These are phyloP conservation scores for Gonapodya sp. DNA, from an alignment of 192 early-diverging fungal species.

Conservation along the genomic window DNA sequence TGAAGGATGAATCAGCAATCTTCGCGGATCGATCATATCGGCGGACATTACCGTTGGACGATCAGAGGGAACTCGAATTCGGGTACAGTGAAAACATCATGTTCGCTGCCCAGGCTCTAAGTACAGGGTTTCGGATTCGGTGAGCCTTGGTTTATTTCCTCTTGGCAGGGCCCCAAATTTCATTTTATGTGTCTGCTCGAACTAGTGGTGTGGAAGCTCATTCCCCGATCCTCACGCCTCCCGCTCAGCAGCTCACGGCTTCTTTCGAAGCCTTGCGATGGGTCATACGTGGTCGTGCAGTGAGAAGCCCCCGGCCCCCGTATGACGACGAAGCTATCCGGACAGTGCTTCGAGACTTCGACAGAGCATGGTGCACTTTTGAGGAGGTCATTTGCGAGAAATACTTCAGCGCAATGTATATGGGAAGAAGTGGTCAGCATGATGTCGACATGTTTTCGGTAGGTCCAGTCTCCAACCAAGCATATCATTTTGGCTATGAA, in stretches of 20 bases:
- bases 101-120: conserved; percentile 59
- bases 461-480: conserved; percentile 8
- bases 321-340: conserved; percentile 29
- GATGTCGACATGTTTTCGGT: conserved; percentile 45
- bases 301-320: conserved; percentile 13
- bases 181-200: too few species aligned
- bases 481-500: not conserved
- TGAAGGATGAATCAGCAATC: not conserved
- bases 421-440: conserved; percentile 25
- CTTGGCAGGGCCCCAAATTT: conserved; percentile 32
- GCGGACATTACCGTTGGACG: conserved; percentile 49
- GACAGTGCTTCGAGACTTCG: conserved; percentile 50
- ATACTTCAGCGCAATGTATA: conserved; percentile 50
- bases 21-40: conserved; percentile 39
- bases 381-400: conserved; percentile 60
- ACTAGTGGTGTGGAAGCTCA: not conserved
- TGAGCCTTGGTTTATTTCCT: conserved; percentile 42
- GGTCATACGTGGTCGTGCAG: conserved; percentile 28
- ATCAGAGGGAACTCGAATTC: conserved; percentile 55
- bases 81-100: conserved; percentile 62
- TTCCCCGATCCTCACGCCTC: not conserved
- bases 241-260: conserved; percentile 34
- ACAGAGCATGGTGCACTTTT: conserved; percentile 53
- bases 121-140: conserved; percentile 54
- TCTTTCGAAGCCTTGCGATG: conserved; percentile 43